Evolutionary conservation across 768 basidiomycete species (phyloP).

Genomic region (Kwoniella europaea): DNA sequence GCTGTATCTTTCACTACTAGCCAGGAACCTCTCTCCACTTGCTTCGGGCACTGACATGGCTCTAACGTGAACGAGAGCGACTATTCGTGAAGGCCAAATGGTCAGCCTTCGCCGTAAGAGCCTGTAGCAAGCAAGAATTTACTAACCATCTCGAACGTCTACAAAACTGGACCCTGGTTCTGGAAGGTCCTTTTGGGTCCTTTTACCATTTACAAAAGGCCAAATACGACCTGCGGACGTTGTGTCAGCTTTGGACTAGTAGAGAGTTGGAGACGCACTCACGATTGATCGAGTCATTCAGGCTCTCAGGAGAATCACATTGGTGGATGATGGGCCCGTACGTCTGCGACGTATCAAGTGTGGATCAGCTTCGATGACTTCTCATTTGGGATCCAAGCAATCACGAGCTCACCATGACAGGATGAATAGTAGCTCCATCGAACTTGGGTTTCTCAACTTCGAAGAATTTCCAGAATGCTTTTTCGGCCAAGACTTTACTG

Average conservation of each 20-base stretch:
- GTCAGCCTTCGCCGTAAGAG: not conserved
- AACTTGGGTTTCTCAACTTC: slow-evolving; percentile 50
- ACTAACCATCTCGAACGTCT: slow-evolving; percentile 47
- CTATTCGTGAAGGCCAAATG: slow-evolving; percentile 55
- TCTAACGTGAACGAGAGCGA: slow-evolving; percentile 64
- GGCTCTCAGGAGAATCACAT: slow-evolving; percentile 52
- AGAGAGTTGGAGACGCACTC: not conserved
- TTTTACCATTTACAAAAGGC: slow-evolving; percentile 35
- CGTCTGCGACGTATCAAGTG: too few species aligned
- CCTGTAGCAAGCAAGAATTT: not conserved
- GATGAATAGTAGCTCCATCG: slow-evolving; percentile 53
- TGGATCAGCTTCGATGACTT: too few species aligned
- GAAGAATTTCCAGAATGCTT: slow-evolving; percentile 48
- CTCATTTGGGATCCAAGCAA: too few species aligned
- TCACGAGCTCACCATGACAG: slow-evolving; percentile 38
- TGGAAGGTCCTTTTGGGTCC: slow-evolving; percentile 49
- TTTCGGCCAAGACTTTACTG: slow-evolving; percentile 51
- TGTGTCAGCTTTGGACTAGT: not conserved
- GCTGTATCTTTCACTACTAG: slow-evolving; percentile 54
- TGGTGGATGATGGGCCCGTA: slow-evolving; percentile 60
- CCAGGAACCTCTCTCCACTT: slow-evolving; percentile 66
- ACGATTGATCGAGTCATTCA: slow-evolving; percentile 59
- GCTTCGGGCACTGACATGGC: slow-evolving; percentile 65
- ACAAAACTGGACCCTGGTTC: slow-evolving; percentile 40
- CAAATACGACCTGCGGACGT: not conserved